Evolutionary conservation across 2,329 filamentous ascomycete species (phyloP), one percentile per base, ranked within the genome.

Genomic region (Exserohilum rostratum): DNA sequence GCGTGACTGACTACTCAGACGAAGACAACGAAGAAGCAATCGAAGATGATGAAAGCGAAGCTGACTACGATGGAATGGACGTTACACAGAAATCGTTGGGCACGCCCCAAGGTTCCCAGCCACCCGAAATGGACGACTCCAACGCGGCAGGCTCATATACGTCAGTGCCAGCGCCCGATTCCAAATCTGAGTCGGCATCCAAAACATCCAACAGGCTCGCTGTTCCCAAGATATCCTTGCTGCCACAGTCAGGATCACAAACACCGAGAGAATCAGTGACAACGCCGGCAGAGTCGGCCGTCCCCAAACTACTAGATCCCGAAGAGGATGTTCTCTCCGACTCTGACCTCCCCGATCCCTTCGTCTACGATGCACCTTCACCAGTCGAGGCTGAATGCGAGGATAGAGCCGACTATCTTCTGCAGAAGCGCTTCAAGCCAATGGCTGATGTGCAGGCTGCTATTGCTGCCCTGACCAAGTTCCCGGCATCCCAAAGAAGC

Each of bases 391-490:
- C 66, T 1, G 72, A 76, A 29, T 76, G 69, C 42, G 74, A 77
- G 17, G 75, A 77, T 42, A 55, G 61, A 30, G 78, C 79, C 5
- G 77, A 77, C 44, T 75, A 73, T 33, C 67, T 80, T 6, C 64
- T 80, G 29, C 74, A 76, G 50, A 71, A 62, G 6, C 62, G 69
- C 5, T 82, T 76, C 58, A 64, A 70, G 33, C 75, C 78, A 2
- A 74, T 82, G 67, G 72, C 76, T 10, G 74, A 79, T 40, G 68
- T 76, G 1, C 76, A 79, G 37, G 65, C 70, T 17, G 75, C 81
- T 46, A 71, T 80, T 40, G 69, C 69, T 6, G 69, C 76, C 2
- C 65, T 82, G 22, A 79, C 75, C 13, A 80, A 78, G 60, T 72
- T 70, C 57, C 68, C 75, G 17, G 72, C 75, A 5, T 68, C 73